These are phyloP conservation scores for Xylogone sp. DNA, from an alignment of 2,329 filamentous ascomycete genomes.

Conservation along the genomic window DNA sequence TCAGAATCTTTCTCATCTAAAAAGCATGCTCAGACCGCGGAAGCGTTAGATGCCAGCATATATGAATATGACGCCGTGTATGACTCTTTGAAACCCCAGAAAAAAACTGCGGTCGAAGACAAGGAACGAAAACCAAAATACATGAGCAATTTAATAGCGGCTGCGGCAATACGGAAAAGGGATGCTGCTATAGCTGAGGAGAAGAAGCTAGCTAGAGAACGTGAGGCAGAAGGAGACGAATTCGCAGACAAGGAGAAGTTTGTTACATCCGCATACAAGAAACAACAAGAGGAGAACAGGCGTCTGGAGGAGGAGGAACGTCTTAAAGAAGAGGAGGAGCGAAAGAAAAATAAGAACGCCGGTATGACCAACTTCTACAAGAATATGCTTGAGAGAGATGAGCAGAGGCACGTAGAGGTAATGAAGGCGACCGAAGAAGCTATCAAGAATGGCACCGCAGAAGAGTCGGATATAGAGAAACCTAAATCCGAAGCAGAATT, in stretches of 20 bases:
- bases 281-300: slow-evolving; percentile 73
- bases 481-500: slow-evolving; percentile 58
- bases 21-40: slow-evolving; percentile 60
- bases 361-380: slow-evolving; percentile 79
- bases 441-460: slow-evolving; percentile 38
- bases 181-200: slow-evolving; percentile 77
- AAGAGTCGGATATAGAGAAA: slow-evolving; percentile 33
- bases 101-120: slow-evolving; percentile 50
- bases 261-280: slow-evolving; percentile 78
- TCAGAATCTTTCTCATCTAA: slow-evolving; percentile 61
- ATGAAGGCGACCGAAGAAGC: slow-evolving; percentile 62
- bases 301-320: slow-evolving; percentile 69
- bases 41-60: slow-evolving; percentile 66
- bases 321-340: slow-evolving; percentile 58
- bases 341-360: slow-evolving; percentile 59
- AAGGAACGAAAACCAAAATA: slow-evolving; percentile 69
- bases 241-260: slow-evolving; percentile 83
- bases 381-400: slow-evolving; percentile 66
- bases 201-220: slow-evolving; percentile 72
- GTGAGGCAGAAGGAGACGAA: slow-evolving; percentile 76
- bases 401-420: slow-evolving; percentile 65
- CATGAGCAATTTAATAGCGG: slow-evolving; percentile 69
- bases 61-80: slow-evolving; percentile 86
- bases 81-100: slow-evolving; percentile 68
- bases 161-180: slow-evolving; percentile 72